phyloP scores from a whole-genome alignment of 352 stramenopile species.

The Globisporangium alternatum region DNA sequence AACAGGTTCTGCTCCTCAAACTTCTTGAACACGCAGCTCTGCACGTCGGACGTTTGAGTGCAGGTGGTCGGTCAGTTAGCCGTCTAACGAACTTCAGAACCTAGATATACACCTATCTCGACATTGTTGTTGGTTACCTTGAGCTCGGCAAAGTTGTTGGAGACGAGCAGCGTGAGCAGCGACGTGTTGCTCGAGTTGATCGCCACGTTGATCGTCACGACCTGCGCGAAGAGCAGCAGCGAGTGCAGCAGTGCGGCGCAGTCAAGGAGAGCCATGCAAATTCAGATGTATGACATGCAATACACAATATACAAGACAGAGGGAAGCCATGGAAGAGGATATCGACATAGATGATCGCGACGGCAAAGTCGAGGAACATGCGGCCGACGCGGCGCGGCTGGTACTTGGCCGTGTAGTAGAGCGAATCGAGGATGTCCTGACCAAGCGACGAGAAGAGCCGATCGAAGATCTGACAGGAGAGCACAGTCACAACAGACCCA shows the following conservation, averaged over 20 bases:
- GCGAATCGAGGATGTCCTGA: slow-evolving; percentile 95
- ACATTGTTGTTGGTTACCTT: slow-evolving; percentile 53
- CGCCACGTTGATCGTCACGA: slow-evolving; percentile 97
- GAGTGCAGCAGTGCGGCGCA: slow-evolving; percentile 81
- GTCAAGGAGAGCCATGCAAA: slow-evolving; percentile 24
- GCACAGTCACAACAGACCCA: neutral
- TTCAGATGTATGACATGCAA: neutral
- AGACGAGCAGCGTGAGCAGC: slow-evolving; percentile 92
- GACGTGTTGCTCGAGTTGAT: slow-evolving; percentile 95
- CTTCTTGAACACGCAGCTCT: slow-evolving; percentile 97
- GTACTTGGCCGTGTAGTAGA: slow-evolving; percentile 90
- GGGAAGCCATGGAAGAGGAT: slow-evolving; percentile 24
- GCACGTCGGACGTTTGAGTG: neutral
- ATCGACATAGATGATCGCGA: slow-evolving; percentile 78
- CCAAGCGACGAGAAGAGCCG: slow-evolving; percentile 95
- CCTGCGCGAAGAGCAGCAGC: slow-evolving; percentile 94
- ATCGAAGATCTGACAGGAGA: slow-evolving; percentile 89
- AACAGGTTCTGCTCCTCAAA: slow-evolving; percentile 96
- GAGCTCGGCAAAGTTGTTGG: slow-evolving; percentile 99
- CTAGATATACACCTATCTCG: too few species aligned
- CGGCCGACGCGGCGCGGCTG: slow-evolving; percentile 65
- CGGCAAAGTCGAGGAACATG: slow-evolving; percentile 75
- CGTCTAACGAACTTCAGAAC: neutral
- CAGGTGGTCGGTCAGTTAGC: neutral
- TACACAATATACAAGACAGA: neutral